phyloP scores from a whole-genome alignment of 805 yeast genomes.

The Candida parachauliodes region DNA sequence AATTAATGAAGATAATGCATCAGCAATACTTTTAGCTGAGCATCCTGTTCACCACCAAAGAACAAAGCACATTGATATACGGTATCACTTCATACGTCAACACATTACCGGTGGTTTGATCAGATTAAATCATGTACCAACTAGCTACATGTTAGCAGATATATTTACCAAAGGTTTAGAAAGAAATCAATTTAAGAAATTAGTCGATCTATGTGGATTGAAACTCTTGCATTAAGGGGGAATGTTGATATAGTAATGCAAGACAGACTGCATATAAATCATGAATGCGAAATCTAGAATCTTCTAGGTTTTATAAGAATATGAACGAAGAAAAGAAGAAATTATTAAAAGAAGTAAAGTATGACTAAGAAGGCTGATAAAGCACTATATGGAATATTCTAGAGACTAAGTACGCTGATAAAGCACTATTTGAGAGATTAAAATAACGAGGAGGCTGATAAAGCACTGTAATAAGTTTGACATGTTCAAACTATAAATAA shows the following conservation, averaged over 20 bases:
- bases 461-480: too few species aligned
- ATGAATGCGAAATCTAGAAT: too few species aligned
- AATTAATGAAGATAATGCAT: conserved; percentile 4
- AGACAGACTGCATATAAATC: too few species aligned
- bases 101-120: neutral
- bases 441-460: too few species aligned
- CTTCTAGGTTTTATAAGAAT: too few species aligned
- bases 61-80: conserved; percentile 1
- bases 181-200: neutral
- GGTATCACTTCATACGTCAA: neutral
- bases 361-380: too few species aligned
- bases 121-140: neutral
- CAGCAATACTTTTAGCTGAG: neutral
- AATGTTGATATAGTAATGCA: neutral
- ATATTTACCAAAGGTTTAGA: conserved; percentile 3
- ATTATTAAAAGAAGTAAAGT: too few species aligned
- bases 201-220: neutral
- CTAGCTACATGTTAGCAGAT: neutral
- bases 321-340: too few species aligned
- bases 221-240: neutral
- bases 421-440: too few species aligned
- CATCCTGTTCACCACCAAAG: conserved; percentile 3
- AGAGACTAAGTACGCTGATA: too few species aligned
- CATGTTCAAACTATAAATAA: too few species aligned
- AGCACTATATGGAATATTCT: too few species aligned